phyloP scores from a whole-genome alignment of 2,329 filamentous ascomycete genomes.

The Cordyceps militaris region DNA sequence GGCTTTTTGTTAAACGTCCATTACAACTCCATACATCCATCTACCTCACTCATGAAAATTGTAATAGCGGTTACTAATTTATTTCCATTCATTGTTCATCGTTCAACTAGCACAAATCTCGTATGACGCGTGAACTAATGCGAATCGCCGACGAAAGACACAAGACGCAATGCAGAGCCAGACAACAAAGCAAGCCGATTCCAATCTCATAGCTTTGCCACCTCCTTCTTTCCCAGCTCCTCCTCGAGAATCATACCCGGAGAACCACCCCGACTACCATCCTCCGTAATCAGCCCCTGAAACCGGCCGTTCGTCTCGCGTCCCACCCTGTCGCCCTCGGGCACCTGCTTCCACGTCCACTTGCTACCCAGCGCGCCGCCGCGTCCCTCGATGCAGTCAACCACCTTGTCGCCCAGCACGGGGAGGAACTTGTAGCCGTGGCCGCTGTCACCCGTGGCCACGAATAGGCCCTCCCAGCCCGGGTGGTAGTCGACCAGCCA shows the following conservation, averaged over 20 bases:
- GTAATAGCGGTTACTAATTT: too few species aligned
- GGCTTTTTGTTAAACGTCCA: background rate
- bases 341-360: conserved; percentile 58
- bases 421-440: conserved; percentile 66
- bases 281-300: conserved; percentile 39
- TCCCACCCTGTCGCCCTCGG: conserved; percentile 27
- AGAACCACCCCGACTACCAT: conserved; percentile 45
- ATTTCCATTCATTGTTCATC: too few species aligned
- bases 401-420: conserved; percentile 55
- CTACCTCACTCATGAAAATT: too few species aligned
- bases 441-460: conserved; percentile 57
- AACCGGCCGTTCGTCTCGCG: conserved; percentile 30
- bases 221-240: conserved; percentile 29
- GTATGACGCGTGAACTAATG: too few species aligned
- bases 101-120: too few species aligned
- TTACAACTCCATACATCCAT: too few species aligned
- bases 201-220: conserved; percentile 10
- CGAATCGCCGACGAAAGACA: too few species aligned
- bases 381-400: conserved; percentile 44
- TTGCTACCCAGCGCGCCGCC: conserved; percentile 47
- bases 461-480: conserved; percentile 47
- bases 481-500: conserved; percentile 68
- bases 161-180: background rate
- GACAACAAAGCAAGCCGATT: background rate
- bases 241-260: conserved; percentile 40